Evolutionary conservation across 768 basidiomycete genomes (phyloP).

Genomic region (Zangia roseola): DNA sequence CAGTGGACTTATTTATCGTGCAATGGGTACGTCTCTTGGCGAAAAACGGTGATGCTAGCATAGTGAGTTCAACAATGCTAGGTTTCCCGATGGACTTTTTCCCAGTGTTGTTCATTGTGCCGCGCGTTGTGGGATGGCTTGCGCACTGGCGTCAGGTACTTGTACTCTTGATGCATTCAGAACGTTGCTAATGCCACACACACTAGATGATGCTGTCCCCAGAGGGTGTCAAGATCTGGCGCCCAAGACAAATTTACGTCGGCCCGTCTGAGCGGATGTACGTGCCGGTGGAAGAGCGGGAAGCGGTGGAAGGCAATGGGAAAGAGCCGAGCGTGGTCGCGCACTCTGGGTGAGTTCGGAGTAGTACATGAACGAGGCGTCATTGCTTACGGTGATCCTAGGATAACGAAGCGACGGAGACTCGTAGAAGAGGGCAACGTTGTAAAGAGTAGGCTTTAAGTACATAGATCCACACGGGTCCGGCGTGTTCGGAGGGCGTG

Average conservation of each 20-base stretch:
- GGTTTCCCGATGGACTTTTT: constrained; percentile 94
- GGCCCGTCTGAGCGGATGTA: constrained; percentile 76
- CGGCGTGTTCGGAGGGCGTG: not conserved
- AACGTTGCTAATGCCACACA: constrained; percentile 5
- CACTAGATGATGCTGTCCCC: constrained; percentile 88
- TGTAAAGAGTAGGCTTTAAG: constrained; percentile 30
- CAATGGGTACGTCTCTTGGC: constrained; percentile 63
- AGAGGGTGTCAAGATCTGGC: constrained; percentile 92
- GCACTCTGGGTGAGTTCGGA: constrained; percentile 70
- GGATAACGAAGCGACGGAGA: constrained; percentile 33
- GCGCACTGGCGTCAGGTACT: constrained; percentile 87
- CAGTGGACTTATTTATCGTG: constrained; percentile 87
- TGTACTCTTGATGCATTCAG: not conserved
- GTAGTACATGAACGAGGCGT: not conserved
- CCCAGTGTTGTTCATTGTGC: constrained; percentile 91
- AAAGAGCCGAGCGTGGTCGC: constrained; percentile 60
- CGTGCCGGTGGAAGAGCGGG: constrained; percentile 60
- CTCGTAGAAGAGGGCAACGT: constrained; percentile 25
- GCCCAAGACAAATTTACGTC: constrained; percentile 83
- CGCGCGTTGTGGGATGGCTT: constrained; percentile 90
- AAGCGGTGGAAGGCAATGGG: constrained; percentile 49
- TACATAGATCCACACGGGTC: not conserved
- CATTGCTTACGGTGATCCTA: constrained; percentile 7
- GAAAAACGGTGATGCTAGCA: not conserved
- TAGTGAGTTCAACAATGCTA: constrained; percentile 24